Conservation (phyloP, 805 yeast genomes). For the Starmerella riodocensis region DNA sequence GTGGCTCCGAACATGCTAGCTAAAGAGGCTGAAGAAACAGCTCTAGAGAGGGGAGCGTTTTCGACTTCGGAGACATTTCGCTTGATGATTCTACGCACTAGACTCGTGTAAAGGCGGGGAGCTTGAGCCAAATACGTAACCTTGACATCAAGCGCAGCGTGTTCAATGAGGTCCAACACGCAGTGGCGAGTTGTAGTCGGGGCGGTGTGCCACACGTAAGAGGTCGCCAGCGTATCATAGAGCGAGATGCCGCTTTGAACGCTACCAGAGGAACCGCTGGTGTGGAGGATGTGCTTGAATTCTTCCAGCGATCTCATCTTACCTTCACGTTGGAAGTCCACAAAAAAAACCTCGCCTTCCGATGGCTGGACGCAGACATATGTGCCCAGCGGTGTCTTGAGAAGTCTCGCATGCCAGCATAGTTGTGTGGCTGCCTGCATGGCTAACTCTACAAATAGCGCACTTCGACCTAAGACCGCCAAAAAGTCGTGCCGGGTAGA, state of each 20-base stretch:
- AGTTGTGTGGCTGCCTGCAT: conserved; percentile 1
- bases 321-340: conserved; percentile 19
- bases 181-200: conserved; percentile 16
- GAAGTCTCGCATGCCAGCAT: conserved; percentile 12
- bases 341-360: conserved; percentile 13
- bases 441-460: conserved; percentile 14
- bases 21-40: conserved; percentile 13
- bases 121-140: conserved; percentile 7
- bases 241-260: conserved; percentile 19
- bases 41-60: conserved; percentile 14
- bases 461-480: conserved; percentile 12
- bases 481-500: conserved; percentile 12
- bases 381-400: conserved; percentile 14
- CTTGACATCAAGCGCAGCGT: conserved; percentile 16
- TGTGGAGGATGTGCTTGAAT: conserved; percentile 16
- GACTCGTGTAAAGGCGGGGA: conserved; percentile 12
- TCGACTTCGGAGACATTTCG: conserved; percentile 15
- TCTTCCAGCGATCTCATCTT: conserved; percentile 17
- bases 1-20: conserved; percentile 3
- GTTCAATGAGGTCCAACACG: conserved; percentile 18
- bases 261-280: conserved; percentile 1
- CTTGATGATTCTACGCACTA: conserved; percentile 16
- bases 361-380: conserved; percentile 14
- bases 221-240: conserved; percentile 16
- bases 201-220: conserved; percentile 18